phyloP scores from a whole-genome alignment of 129 eudicot genomes.

The Flaveria linearis region DNA sequence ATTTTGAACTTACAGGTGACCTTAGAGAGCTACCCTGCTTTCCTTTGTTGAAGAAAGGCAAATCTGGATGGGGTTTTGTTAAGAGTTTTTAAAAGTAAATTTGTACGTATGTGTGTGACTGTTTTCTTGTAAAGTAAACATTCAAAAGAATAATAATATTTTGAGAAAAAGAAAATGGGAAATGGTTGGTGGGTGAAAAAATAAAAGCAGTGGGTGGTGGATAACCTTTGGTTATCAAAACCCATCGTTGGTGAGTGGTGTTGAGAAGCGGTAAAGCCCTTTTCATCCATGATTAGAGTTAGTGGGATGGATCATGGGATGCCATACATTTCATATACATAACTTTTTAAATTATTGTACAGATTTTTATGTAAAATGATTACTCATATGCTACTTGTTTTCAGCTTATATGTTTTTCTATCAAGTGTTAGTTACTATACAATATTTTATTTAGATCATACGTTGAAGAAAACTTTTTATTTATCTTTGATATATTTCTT shows the following conservation, averaged over 20 bases:
- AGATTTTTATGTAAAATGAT: not conserved
- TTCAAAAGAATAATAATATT: not conserved
- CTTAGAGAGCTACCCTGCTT: slow-evolving; percentile 1
- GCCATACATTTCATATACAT: slow-evolving; percentile 28
- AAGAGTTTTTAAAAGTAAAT: not conserved
- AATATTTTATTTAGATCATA: too few relatives aligned
- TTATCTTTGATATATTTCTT: not conserved
- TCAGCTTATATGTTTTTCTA: not conserved
- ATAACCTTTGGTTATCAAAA: slow-evolving; percentile 45
- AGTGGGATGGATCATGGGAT: not conserved
- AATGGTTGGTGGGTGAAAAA: slow-evolving; percentile 35
- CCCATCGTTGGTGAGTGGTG: slow-evolving; percentile 85
- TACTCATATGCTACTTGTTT: not conserved
- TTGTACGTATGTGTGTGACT: slow-evolving; percentile 7
- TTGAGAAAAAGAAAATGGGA: slow-evolving; percentile 6
- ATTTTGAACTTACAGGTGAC: slow-evolving; percentile 34
- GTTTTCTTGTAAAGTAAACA: slow-evolving; percentile 9
- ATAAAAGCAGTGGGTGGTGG: slow-evolving; percentile 42
- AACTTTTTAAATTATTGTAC: not conserved
- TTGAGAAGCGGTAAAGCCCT: slow-evolving; percentile 24
- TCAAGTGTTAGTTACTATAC: not conserved
- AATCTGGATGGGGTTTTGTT: slow-evolving; percentile 35
- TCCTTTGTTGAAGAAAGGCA: slow-evolving; percentile 26
- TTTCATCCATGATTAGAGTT: slow-evolving; percentile 28
- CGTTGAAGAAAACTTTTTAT: not conserved